Base-by-base conservation (phyloP, 129 eudicot genomes). In the Gnaphalium uliginosum region DNA sequence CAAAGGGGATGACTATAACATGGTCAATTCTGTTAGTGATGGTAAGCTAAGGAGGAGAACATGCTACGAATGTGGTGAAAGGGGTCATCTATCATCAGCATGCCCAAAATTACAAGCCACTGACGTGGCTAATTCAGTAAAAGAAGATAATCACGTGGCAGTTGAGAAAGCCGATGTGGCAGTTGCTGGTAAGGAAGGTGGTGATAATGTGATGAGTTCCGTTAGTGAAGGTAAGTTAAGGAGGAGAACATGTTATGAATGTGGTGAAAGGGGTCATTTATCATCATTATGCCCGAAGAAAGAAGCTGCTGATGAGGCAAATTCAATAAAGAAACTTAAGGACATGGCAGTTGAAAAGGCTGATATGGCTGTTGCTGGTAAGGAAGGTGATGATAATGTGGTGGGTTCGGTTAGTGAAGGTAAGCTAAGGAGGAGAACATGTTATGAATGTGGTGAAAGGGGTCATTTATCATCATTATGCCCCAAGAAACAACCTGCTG, bases 61-160 rank as follows among this genome's bases (percentile, higher is more conserved):
- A 30, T 89, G 90, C 57, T 84, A 86, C 23, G 90, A 79, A 48
- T 90, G 90, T 63, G 96, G 96, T 76, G 96, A 90, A 58, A 72
- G 62, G 15, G 96, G 96, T 19, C 96, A 89, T 71, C 69, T 92
- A 60, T 82, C 93, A 2, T 87, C 89, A 6, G 65, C 74, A 69
- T 89, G 93, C 81, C 96, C 96, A 19, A 76, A 81, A 53, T 65
- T 43, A 26, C 91, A 76, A 71, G 81, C 70, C 22, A 76, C 80
- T 85, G 89, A 74, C n/a, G 68, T 51, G 71, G 69, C 78, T 13
- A 51, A 77, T 68, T 22, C n/a, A 14, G 1, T 54, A 27, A 78
- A 64, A 32, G 72, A 71, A 32, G 30, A 62, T 15, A 50, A 21
- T 66, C 76, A 29, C 27, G n/a, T 50, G 59, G 29, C 22, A 27